Base-by-base conservation (phyloP, 495 filamentous ascomycete species). In the Hypoxylon fuscum region DNA sequence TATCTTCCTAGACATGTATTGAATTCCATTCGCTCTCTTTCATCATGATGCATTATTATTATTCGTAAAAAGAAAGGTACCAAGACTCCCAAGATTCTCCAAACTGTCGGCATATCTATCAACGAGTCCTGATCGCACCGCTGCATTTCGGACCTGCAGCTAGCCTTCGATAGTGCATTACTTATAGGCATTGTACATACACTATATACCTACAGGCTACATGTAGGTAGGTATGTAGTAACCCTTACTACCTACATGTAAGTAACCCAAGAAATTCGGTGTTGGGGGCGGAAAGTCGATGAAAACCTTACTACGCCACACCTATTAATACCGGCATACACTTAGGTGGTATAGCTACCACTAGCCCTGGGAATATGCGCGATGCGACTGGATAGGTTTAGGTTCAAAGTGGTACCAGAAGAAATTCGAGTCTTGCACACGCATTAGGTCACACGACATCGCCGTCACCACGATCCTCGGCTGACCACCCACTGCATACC, bases 391-490 rank as follows among this genome's bases (percentile, higher is more conserved):
- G n/a, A n/a, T n/a, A n/a, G 45, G 7, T 37, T 37, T 35, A 17
- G 43, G 29, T 46, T 51, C 45, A 8, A 6, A 5, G 11, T 38
- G 52, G 60, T 63, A 46, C 46, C 14, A 21, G 2, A 25, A 27
- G 42, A 14, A 44, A 44, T 34, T 48, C 11, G 22, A 31, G 9
- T 9, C 31, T 40, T 52, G 40, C 34, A 40, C 37, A 17, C 29
- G 25, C 14, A 58, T 55, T 55, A 17, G 52, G 63, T 66, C 63
- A 66, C 63, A 66, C 63, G 63, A 66, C 63, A 61, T 40, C n/a
- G 47, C 25, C 52, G 32, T 29, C 51, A 53, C 63, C 32, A 66
- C 57, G 40, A 56, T 54, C 41, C 63, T 61, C 63, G 63, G 52
- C 63, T 61, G 63, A 66, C 57, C 41, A 15, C 4, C 5, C 35